Evolutionary conservation across 805 yeast species (phyloP).

Genomic region (Geotrichum ghanense): DNA sequence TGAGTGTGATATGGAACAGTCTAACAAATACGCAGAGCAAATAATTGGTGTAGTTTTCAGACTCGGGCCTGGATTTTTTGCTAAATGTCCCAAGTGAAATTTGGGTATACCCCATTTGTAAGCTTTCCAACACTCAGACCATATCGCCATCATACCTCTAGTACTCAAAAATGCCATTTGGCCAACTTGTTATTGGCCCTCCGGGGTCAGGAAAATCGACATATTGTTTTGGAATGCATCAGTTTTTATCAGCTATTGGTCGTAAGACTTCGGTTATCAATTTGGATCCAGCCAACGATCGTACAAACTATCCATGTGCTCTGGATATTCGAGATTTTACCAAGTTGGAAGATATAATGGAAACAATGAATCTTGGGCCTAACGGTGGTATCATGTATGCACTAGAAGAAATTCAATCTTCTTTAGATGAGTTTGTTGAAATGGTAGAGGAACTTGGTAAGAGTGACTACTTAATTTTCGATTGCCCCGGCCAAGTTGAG

Average conservation of each 20-base stretch:
- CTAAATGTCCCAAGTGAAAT: no score
- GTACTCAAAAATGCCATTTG: constrained; percentile 34
- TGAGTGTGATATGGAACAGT: no score
- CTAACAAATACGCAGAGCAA: no score
- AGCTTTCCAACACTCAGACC: no score
- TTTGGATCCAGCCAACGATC: constrained; percentile 86
- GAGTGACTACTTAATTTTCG: constrained; percentile 62
- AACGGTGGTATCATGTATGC: constrained; percentile 89
- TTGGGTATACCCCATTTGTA: no score
- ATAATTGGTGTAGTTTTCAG: no score
- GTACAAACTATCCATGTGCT: constrained; percentile 56
- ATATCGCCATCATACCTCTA: no score
- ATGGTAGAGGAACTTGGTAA: constrained; percentile 46
- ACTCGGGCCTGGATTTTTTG: no score
- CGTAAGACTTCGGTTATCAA: constrained; percentile 76
- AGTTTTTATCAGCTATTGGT: constrained; percentile 90
- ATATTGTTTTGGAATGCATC: constrained; percentile 82
- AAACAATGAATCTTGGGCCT: constrained; percentile 62
- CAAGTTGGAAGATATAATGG: constrained; percentile 70
- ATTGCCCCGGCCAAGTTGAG: constrained; percentile 95
- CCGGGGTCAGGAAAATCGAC: constrained; percentile 98
- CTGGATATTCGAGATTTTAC: constrained; percentile 71
- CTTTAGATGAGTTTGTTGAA: constrained; percentile 46
- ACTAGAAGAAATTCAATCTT: constrained; percentile 50
- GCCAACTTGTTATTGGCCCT: constrained; percentile 92